Percentiles rank a stretch among this genome's conserved stretches.
Evolutionary conservation across 768 basidiomycete genomes (phyloP).

Genomic region (Pleurotus giganteus): DNA sequence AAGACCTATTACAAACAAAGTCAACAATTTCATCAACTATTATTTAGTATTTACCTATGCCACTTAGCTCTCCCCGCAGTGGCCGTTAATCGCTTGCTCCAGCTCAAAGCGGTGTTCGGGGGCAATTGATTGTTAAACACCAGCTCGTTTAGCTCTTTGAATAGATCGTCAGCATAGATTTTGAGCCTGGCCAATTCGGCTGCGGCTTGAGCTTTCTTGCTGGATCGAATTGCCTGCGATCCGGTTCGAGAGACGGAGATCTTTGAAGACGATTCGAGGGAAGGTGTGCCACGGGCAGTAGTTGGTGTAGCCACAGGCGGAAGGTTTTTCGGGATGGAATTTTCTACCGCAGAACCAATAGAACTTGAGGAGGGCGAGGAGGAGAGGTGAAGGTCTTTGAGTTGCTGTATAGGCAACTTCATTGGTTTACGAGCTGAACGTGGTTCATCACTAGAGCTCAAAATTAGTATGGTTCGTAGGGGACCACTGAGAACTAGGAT

Average conservation of each 20-base stretch:
- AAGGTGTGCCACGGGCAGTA: neutral
- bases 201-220: slow-evolving; percentile 40
- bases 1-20: slow-evolving; percentile 33
- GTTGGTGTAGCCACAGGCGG: slow-evolving; percentile 2
- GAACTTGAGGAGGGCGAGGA: slow-evolving; percentile 7
- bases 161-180: slow-evolving; percentile 57
- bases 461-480: slow-evolving; percentile 1
- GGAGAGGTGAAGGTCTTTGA: slow-evolving; percentile 10
- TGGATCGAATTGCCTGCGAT: slow-evolving; percentile 21
- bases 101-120: slow-evolving; percentile 51
- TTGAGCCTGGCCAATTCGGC: slow-evolving; percentile 44
- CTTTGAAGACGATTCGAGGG: neutral
- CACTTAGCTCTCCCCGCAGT: slow-evolving; percentile 73
- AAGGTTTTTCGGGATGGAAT: slow-evolving; percentile 10
- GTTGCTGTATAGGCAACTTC: slow-evolving; percentile 15
- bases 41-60: slow-evolving; percentile 41
- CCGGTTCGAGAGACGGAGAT: slow-evolving; percentile 12
- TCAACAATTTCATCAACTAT: neutral
- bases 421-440: slow-evolving; percentile 46
- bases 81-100: slow-evolving; percentile 64
- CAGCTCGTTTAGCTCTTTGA: slow-evolving; percentile 52
- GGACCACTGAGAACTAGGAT: neutral
- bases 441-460: slow-evolving; percentile 43
- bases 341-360: slow-evolving; percentile 13
- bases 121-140: slow-evolving; percentile 61